phyloP scores from a whole-genome alignment of 2,329 filamentous ascomycete genomes.

The Phialophora verrucosa region DNA sequence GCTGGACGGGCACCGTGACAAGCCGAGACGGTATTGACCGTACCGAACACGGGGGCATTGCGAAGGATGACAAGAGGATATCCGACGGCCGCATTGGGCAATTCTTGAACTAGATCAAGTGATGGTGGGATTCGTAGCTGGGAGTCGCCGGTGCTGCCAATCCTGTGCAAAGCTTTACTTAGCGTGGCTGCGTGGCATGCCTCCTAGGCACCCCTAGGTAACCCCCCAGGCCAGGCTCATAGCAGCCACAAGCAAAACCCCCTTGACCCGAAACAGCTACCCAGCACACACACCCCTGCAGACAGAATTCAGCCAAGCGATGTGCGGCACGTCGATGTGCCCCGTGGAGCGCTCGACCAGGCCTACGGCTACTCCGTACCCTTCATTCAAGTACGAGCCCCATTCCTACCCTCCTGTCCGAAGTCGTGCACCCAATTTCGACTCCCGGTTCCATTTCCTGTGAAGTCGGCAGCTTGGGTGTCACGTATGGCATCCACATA shows the following conservation, averaged over 20 bases:
- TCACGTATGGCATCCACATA: constrained; percentile 3
- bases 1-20: neutral
- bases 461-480: neutral
- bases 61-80: neutral
- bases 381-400: neutral
- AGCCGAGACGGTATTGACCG: neutral
- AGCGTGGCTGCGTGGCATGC: neutral
- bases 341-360: neutral
- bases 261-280: neutral
- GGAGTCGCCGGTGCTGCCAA: neutral
- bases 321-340: neutral
- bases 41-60: neutral
- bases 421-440: neutral
- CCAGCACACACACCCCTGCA: neutral
- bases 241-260: neutral
- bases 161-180: neutral
- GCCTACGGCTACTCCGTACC: no score
- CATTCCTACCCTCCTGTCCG: neutral
- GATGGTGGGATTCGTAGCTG: neutral
- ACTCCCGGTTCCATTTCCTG: neutral
- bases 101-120: neutral
- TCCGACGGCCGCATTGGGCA: neutral
- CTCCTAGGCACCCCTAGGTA: neutral
- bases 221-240: neutral
- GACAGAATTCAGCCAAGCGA: neutral